Base-by-base conservation (phyloP, 192 early-diverging fungal species). In the Entomortierella chlamydospora region DNA sequence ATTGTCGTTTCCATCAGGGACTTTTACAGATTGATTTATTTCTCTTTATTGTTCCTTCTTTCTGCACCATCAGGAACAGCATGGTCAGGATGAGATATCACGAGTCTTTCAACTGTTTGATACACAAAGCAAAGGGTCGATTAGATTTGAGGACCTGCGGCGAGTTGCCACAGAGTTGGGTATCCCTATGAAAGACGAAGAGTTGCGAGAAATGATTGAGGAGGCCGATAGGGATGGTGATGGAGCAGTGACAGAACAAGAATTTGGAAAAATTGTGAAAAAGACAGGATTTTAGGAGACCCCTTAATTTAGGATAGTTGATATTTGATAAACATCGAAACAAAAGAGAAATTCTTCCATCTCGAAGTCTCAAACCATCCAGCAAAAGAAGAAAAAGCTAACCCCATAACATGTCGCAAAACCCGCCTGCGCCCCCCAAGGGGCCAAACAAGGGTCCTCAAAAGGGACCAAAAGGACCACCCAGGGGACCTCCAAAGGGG, bases 181-280 rank as follows among this genome's bases (percentile, higher is more conserved):
- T 4, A 66, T 70, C 1, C 26, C 50, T 11, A 57, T 79, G 52
- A 70, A 45, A 17, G 76, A 79, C 6, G 62, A 60, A 26, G 67
- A 79, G 23, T 45, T 79, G 39, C 65, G 57, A 8, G 76, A 79
- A 66, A 79, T 79, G 76, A 64, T 79, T 49, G 76, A 79, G 26
- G 76, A 79, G 33, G 68, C 62, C 2, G 67, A 53, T 49, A 56
- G 52, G n/a, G 76, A 79, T 49, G 63, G 61, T 17, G 54, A 63
- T 42, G 62, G 61, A 8, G 65, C 52, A 0, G 73, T 78, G 4
- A 78, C 52, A n/a, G 60, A 64, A 30, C 60, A 69, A 15, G 73
- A 68, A 30, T 78, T 78, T 59, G 39, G 30, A 0, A 39, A 45
- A 52, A 56, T 78, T 13, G 58, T 78, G 67, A 64, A 57, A 41